phyloP scores from a whole-genome alignment of 2,329 filamentous ascomycete genomes.

The Ascochyta rabiei region DNA sequence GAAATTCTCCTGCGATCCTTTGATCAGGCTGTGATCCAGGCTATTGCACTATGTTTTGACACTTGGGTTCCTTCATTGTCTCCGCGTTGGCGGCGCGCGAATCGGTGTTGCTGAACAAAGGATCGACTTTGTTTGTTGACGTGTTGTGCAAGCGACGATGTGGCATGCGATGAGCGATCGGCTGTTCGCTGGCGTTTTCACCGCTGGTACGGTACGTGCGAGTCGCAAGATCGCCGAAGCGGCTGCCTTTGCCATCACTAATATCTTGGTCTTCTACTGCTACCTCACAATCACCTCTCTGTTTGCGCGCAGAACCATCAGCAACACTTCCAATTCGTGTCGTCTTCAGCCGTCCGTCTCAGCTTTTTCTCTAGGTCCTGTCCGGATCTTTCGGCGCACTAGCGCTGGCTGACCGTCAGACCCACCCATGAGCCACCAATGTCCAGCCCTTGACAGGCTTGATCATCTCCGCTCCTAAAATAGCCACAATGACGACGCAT shows the following conservation, averaged over 20 bases:
- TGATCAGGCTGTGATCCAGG: background rate
- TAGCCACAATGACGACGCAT: slow-evolving; percentile 13
- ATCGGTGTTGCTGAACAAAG: background rate
- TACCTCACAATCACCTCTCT: background rate
- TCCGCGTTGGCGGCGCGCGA: background rate
- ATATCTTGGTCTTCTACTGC: background rate
- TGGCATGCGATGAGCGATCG: background rate
- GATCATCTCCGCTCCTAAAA: slow-evolving; percentile 11
- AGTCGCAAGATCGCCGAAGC: background rate
- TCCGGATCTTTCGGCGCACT: slow-evolving; percentile 26
- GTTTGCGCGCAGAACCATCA: background rate
- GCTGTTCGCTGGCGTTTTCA: background rate
- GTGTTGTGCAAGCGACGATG: background rate
- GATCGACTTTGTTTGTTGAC: background rate
- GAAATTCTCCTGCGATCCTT: background rate
- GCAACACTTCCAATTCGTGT: too few species aligned
- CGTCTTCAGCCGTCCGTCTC: background rate
- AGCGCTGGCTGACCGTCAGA: slow-evolving; percentile 20
- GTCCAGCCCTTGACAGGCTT: slow-evolving; percentile 21
- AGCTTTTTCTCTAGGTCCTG: background rate
- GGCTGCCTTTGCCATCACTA: background rate
- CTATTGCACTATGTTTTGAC: background rate
- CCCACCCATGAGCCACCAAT: slow-evolving; percentile 25
- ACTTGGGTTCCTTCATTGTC: background rate
- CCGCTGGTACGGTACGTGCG: slow-evolving; percentile 2